These are phyloP conservation scores for Penicillium sclerotiorum DNA, from an alignment of 2,329 filamentous ascomycete genomes.

Conservation along the genomic window DNA sequence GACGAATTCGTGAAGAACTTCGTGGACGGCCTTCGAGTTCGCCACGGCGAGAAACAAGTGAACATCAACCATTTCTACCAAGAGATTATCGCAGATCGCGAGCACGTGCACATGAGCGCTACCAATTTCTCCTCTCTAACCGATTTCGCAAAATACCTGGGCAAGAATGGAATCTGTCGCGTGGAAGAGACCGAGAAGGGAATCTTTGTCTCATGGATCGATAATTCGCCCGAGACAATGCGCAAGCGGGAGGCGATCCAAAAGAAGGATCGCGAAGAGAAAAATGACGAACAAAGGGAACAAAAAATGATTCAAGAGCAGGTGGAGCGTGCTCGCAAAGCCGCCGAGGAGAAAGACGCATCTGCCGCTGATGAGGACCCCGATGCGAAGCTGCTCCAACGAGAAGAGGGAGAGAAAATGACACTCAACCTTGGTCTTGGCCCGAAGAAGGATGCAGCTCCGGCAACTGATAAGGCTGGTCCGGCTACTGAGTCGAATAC, in stretches of 20 bases:
- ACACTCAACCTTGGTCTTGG: conserved; percentile 65
- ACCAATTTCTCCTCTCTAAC: conserved; percentile 63
- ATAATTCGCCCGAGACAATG: conserved; percentile 85
- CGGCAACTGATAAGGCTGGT: conserved; percentile 26
- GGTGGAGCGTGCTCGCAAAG: conserved; percentile 63
- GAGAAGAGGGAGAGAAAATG: conserved; percentile 74
- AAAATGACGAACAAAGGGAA: conserved; percentile 87
- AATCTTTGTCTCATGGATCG: conserved; percentile 84
- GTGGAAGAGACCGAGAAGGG: conserved; percentile 89
- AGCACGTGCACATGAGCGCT: conserved; percentile 35
- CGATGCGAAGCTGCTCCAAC: conserved; percentile 49
- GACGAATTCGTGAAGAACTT: conserved; percentile 82
- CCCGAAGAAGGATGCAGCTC: conserved; percentile 28
- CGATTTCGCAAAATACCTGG: conserved; percentile 85
- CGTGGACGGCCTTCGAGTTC: conserved; percentile 72
- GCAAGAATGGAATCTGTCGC: conserved; percentile 81
- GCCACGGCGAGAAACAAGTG: conserved; percentile 88
- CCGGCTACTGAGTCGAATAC: conserved; percentile 10
- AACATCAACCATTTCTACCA: conserved; percentile 94
- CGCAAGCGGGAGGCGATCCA: conserved; percentile 76
- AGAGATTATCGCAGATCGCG: conserved; percentile 83
- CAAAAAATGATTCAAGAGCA: conserved; percentile 81
- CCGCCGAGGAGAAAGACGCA: conserved; percentile 42
- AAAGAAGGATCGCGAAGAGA: conserved; percentile 83
- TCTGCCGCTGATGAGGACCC: conserved; percentile 43